Evolutionary conservation across 441 rosid genomes (phyloP), one percentile per base, ranked within the genome.

Genomic region (Euphorbia schlechtendalii): DNA sequence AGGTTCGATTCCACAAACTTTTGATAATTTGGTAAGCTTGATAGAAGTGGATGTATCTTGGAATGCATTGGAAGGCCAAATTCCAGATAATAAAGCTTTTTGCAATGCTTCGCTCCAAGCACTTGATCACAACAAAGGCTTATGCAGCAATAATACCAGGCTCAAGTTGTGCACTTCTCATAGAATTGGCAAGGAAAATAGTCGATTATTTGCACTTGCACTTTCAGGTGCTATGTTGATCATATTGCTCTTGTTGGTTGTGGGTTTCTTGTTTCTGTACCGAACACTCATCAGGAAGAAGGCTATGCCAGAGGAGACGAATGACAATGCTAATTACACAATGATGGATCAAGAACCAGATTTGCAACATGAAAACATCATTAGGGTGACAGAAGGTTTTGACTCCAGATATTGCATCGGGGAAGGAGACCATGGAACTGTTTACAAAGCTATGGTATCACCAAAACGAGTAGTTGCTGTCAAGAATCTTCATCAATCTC

Each of bases 371-470:
- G 55, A 51, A 18, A 51, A 51, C 25, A 51, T 51, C 21, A 13
- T 64, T 0, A 22, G 51, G 12, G 46, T 43, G 18, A 63, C 67
- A 20, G 18, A 63, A 11, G 58, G 36, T 7, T 63, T 63, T 45
- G 8, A 21, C 46, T 34, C 67, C 4, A 32, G 21, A 12, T 51
- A 63, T 34, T 63, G 67, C 67, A 51, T 63, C 8, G 67, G 67
- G 8, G 13, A 1, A 4, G 66, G 56, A 62, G 56, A 41, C 6
- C 28, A 63, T 49, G 66, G 66, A 48, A 63, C 30, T 30, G 67
- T 64, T 2, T 64, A 64, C 58, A 64, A 64, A 64, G 58, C 48
- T 34, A 22, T 14, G 22, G 12, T 64, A n/a, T 56, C 67, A 52
- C 15, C 59, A 0, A 45, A 45, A 32, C 46, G 67, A 22, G 34